Evolutionary conservation across 768 basidiomycete species (phyloP).

Genomic region (Naganishia randhawae): DNA sequence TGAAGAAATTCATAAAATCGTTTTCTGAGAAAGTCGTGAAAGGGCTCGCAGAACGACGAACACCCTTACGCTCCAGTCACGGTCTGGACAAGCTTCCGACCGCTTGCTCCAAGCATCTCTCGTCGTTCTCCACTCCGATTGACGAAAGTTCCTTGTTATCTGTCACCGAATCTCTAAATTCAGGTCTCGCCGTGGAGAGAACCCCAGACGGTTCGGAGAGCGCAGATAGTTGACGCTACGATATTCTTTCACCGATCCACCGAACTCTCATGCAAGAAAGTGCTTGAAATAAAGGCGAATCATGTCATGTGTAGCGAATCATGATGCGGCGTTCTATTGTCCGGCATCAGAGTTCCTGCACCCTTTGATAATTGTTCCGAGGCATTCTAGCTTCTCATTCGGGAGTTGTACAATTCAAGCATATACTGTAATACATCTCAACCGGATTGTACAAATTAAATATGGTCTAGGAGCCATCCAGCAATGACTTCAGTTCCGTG

Average conservation of each 20-base stretch:
- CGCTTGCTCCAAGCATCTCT: background rate
- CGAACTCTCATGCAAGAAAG: too few species aligned
- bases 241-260: too few species aligned
- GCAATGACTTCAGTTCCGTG: background rate
- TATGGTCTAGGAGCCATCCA: too few species aligned
- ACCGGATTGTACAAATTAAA: too few species aligned
- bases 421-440: too few species aligned
- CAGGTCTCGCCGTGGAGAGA: background rate
- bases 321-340: too few species aligned
- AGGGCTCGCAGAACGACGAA: conserved; percentile 44
- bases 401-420: too few species aligned
- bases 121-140: background rate
- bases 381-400: too few species aligned
- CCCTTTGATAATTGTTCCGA: too few species aligned
- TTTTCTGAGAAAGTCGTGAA: conserved; percentile 71
- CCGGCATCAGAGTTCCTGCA: too few species aligned
- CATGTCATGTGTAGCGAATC: too few species aligned
- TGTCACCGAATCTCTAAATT: background rate
- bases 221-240: background rate
- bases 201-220: background rate
- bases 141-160: background rate
- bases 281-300: too few species aligned
- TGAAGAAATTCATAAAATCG: conserved; percentile 89
- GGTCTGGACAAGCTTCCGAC: conserved; percentile 29
- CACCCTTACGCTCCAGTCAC: conserved; percentile 39